Evolutionary conservation across 345 rosid species (phyloP), one percentile per base, ranked within the genome.

Genomic region (Syzygium aqueum): DNA sequence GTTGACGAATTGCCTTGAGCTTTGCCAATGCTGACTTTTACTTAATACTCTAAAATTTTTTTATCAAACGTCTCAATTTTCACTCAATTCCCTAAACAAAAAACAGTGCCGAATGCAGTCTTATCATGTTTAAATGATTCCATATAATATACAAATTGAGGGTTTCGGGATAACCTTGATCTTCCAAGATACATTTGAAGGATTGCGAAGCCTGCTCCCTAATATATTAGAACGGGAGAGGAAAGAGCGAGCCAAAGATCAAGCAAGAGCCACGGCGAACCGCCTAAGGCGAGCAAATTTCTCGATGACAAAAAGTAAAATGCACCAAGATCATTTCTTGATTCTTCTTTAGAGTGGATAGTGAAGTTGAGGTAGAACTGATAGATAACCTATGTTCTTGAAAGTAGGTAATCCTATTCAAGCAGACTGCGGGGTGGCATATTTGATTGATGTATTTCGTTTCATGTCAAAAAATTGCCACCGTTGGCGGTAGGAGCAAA

Each of bases 371-470:
- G 2, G 1, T 33, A 19, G 1, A 67, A 30, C 17, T 33, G 23
- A 67, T 17, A 17, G 22, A 53, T 17, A 67, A 9, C 8, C 22
- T 0, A 65, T 30, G 30, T 7, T 8, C 16, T 8, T 1, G 2
- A 65, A 30, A 11, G 43, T 17, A 15, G 10, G 3, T 14, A 16
- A 3, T 4, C 2, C 19, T 17, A 37, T 17, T 30, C 17, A 8
- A 17, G 1, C 2, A 67, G 12, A 30, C 23, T 30, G 0, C 3
- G 1, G 1, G 30, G 43, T 0, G 1, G 43, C 19, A n/a, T 12
- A 59, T 15, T 65, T 9, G 11, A 2, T 65, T 15, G 3, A 17
- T 65, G 77, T 0, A 10, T 28, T 63, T 15, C 28, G 19, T 63
- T 28, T 14, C 10, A 3, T 2, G 21, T 15, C 1, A 15, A 8